Evolutionary conservation across 2,329 filamentous ascomycete genomes (phyloP), one percentile per base, ranked within the genome.

Genomic region (Geoglossum cookeanum): DNA sequence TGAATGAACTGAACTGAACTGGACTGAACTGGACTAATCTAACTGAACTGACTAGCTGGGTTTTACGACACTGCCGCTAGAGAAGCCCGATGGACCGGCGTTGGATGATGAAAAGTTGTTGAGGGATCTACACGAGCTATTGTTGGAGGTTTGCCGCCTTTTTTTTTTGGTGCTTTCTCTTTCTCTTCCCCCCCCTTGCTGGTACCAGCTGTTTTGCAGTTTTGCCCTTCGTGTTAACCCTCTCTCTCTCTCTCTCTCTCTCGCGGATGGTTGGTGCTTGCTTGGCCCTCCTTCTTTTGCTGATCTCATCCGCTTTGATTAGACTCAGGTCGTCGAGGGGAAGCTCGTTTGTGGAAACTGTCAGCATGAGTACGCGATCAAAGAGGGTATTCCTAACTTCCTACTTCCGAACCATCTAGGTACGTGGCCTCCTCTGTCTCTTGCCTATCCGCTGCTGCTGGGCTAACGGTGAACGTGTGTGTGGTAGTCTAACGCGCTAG

Each of bases 351-450:
- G 92, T 69, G 89, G 80, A 53, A 86, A 85, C 70, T 98, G 92
- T 68, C 87, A 86, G 53, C 91, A 97, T 68, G 87, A 94, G 74
- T 98, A 97, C 70, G 82, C 82, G 59, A 84, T 98, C 61, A 90
- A 92, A 68, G 91, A 98, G 71, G 92, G 92, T 4, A 95, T 97
- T 69, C 88, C 89, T 59, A 97, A 97, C 70, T 98, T 98, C 66
- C 72, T 98, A 67, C 72, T 98, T 63, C 92, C 92, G 11, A 92
- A 85, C 65, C 92, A 98, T 74, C 72, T 98, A 70, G 92, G 59
- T 63, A 39, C 4, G 33, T n/a, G 27, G 27, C 30, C 39, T 48
- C 30, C 30, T 1, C 13, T 22, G 4, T 17, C 33, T 9, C 49
- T 37, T 17, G 30, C 4, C 48, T 6, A 22, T 22, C 29, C 29